phyloP scores from a whole-genome alignment of 768 basidiomycete genomes.

The Kwoniella europaea region DNA sequence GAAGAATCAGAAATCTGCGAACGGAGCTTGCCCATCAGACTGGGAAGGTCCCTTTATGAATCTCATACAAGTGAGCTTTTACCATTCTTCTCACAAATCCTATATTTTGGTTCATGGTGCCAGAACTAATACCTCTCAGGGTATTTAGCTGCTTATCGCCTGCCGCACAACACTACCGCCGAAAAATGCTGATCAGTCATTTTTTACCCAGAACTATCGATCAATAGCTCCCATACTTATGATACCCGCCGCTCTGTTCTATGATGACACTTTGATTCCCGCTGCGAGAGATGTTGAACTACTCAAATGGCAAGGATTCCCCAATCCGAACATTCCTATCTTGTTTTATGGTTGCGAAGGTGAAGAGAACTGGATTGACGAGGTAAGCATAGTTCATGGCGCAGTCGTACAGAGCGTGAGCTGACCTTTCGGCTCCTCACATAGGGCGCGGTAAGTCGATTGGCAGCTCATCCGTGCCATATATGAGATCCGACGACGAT shows the following conservation, averaged over 20 bases:
- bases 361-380: slow-evolving; percentile 56
- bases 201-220: slow-evolving; percentile 53
- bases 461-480: too few species aligned
- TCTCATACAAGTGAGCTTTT: slow-evolving; percentile 27
- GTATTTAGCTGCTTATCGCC: too few species aligned
- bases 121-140: neutral
- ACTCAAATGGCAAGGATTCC: slow-evolving; percentile 45
- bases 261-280: slow-evolving; percentile 56
- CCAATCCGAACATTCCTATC: slow-evolving; percentile 51
- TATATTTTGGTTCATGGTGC: neutral
- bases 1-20: neutral
- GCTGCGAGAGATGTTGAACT: slow-evolving; percentile 27
- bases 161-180: neutral
- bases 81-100: neutral
- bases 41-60: slow-evolving; percentile 25
- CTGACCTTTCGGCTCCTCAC: neutral
- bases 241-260: slow-evolving; percentile 57
- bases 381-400: slow-evolving; percentile 37
- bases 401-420: neutral
- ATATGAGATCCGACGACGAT: too few species aligned
- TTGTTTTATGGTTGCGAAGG: slow-evolving; percentile 48
- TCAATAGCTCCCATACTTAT: slow-evolving; percentile 56
- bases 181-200: neutral
- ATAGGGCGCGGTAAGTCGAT: slow-evolving; percentile 17
- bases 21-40: neutral